Base-by-base conservation (phyloP, 495 filamentous ascomycete species). In the Letharia lupina region DNA sequence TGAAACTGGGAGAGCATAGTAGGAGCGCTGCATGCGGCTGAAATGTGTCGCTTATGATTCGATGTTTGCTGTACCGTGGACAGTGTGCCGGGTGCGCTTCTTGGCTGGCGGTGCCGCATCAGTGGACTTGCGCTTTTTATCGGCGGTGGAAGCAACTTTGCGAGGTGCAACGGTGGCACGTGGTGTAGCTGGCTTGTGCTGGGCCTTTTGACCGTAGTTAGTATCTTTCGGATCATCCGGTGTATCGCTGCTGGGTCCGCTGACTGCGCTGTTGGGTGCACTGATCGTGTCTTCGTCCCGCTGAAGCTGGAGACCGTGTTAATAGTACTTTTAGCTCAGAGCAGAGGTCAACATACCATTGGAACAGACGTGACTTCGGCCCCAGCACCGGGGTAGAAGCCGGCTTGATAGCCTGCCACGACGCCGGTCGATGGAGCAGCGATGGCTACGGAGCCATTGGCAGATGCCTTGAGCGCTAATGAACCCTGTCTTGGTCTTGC, bases 161-260 rank as follows among this genome's bases (percentile, higher is more conserved):
- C 18, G 44, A 10, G 33, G 20, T 18, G 44, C 33, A 39, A 31
- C 31, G 8, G 31, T 33, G 1, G 31, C 11, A 18, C 9, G 1
- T 0, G 11, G 9, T 13, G 11, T 11, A 40, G 31, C 45, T 11
- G 23, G 35, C 33, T 50, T 63, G 45, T 20, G 44, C 61, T 39
- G 44, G 23, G 61, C 33, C 23, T n/a, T 52, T 20, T 37, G 20
- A 52, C 20, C 33, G 37, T 28, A 63, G 48, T n/a, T 52, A 8
- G 33, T 42, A 18, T 63, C 61, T 63, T 52, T 63, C 33, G 61
- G 45, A n/a, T 63, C 61, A 52, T 63, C 61, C 6, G 61, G 28
- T 39, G 11, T 28, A 15, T 52, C 61, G 31, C 44, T 31, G 28
- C 61, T 28, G 10, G 61, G 61, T 35, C 61, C 37, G 39, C 33